These are phyloP conservation scores for Gentiana macrophylla DNA, from an alignment of 257 asterid genomes.

Conservation along the genomic window DNA sequence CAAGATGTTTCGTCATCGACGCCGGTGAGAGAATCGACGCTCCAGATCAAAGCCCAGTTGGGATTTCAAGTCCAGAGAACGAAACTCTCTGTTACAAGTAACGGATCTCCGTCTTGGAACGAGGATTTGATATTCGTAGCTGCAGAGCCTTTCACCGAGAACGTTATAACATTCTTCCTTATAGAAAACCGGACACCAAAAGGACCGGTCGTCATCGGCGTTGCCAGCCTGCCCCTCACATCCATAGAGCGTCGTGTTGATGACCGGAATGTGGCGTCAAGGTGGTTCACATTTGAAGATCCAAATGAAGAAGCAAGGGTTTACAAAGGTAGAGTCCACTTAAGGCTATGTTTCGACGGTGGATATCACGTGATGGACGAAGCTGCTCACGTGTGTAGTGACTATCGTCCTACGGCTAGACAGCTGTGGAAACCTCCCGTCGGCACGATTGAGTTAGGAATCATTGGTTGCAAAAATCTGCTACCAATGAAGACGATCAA, in stretches of 20 bases:
- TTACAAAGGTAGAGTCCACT: slow-evolving; percentile 64
- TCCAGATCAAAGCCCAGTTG: slow-evolving; percentile 46
- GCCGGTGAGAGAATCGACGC: slow-evolving; percentile 32
- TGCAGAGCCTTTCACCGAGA: slow-evolving; percentile 71
- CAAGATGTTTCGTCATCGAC: slow-evolving; percentile 45
- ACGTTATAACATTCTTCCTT: slow-evolving; percentile 27
- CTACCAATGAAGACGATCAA: slow-evolving; percentile 57
- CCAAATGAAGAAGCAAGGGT: slow-evolving; percentile 38
- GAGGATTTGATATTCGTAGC: slow-evolving; percentile 71
- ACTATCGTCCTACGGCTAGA: slow-evolving; percentile 77
- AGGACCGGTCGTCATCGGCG: slow-evolving; percentile 40
- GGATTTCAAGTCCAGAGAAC: slow-evolving; percentile 74
- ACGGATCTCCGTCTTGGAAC: slow-evolving; percentile 71
- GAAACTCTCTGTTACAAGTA: slow-evolving; percentile 23
- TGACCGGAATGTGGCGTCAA: slow-evolving; percentile 60
- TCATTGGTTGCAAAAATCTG: slow-evolving; percentile 68
- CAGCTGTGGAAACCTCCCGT: slow-evolving; percentile 77
- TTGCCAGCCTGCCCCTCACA: slow-evolving; percentile 43
- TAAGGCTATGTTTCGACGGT: slow-evolving; percentile 71
- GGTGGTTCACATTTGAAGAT: slow-evolving; percentile 78
- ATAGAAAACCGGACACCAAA: slow-evolving; percentile 43
- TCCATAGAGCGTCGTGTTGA: slow-evolving; percentile 75
- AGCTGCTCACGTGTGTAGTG: slow-evolving; percentile 68
- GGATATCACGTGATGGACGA: slow-evolving; percentile 96
- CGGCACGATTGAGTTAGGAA: slow-evolving; percentile 60